These are phyloP conservation scores for Plectranthus barbatus DNA, from an alignment of 257 asterid species.

Conservation along the genomic window DNA sequence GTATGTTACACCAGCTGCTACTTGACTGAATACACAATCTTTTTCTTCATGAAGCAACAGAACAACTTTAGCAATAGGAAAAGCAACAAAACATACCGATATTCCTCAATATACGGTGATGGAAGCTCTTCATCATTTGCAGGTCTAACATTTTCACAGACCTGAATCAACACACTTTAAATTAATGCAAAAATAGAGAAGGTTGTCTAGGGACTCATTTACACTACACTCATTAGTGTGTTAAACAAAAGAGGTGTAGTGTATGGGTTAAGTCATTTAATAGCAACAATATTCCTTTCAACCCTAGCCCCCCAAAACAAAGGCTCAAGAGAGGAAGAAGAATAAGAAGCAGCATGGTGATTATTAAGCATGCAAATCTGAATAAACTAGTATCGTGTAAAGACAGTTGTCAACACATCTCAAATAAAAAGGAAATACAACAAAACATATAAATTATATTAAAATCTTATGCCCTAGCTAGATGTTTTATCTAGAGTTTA, in stretches of 20 bases:
- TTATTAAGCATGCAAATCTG: neutral
- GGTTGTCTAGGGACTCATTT: neutral
- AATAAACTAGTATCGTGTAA: neutral
- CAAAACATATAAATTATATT: neutral
- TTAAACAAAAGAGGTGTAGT: too few species aligned
- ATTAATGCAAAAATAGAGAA: neutral
- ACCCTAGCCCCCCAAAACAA: neutral
- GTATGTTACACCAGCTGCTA: neutral
- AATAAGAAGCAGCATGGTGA: neutral
- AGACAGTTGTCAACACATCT: neutral
- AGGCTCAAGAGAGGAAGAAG: neutral
- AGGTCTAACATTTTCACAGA: slow-evolving; percentile 57
- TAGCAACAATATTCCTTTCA: neutral
- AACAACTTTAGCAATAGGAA: neutral
- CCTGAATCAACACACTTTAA: slow-evolving; percentile 38
- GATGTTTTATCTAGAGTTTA: too few species aligned
- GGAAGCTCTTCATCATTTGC: slow-evolving; percentile 94
- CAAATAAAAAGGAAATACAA: neutral
- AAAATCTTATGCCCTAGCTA: too few species aligned
- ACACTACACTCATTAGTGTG: neutral
- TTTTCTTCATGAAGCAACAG: slow-evolving; percentile 6
- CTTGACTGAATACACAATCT: neutral
- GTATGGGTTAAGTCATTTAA: neutral
- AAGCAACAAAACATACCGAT: slow-evolving; percentile 41
- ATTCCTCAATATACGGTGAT: slow-evolving; percentile 79